Conservation (phyloP, 2,329 filamentous ascomycete species). For the Ploettnerulaceae sp. region DNA sequence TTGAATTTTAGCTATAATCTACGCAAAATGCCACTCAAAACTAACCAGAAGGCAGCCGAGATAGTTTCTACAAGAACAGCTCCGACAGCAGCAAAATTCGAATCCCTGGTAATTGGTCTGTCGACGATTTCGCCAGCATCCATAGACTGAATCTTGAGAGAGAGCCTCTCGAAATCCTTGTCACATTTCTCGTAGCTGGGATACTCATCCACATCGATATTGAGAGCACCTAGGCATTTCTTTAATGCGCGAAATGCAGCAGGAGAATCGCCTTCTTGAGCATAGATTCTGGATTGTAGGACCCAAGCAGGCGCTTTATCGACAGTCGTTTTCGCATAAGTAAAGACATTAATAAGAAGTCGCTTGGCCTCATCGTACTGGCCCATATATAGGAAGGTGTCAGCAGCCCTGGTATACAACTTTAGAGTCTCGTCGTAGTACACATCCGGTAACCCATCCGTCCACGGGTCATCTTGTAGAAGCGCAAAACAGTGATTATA, state of each 20-base stretch:
- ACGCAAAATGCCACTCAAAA: background rate
- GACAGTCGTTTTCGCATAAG: slow-evolving; percentile 62
- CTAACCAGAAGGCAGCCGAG: slow-evolving; percentile 63
- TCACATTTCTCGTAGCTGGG: slow-evolving; percentile 76
- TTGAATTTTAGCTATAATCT: background rate
- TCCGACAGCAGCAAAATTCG: slow-evolving; percentile 57
- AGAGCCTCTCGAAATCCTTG: slow-evolving; percentile 60
- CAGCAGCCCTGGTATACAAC: slow-evolving; percentile 72
- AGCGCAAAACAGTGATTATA: slow-evolving; percentile 72
- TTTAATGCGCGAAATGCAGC: slow-evolving; percentile 66
- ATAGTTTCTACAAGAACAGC: slow-evolving; percentile 67
- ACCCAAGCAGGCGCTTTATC: slow-evolving; percentile 85
- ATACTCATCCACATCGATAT: slow-evolving; percentile 58
- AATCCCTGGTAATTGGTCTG: slow-evolving; percentile 43
- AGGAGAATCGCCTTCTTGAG: slow-evolving; percentile 66
- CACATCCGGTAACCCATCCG: slow-evolving; percentile 62
- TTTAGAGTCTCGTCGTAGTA: slow-evolving; percentile 83
- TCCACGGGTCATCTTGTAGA: slow-evolving; percentile 78
- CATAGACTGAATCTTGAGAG: slow-evolving; percentile 54
- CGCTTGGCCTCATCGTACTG: slow-evolving; percentile 62
- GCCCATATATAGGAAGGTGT: slow-evolving; percentile 76
- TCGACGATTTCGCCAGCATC: slow-evolving; percentile 45
- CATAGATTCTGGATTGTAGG: slow-evolving; percentile 72
- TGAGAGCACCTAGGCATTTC: slow-evolving; percentile 65
- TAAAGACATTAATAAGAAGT: slow-evolving; percentile 66